Conservation (phyloP, 257 asterid species). For the Marsdenia floribunda region DNA sequence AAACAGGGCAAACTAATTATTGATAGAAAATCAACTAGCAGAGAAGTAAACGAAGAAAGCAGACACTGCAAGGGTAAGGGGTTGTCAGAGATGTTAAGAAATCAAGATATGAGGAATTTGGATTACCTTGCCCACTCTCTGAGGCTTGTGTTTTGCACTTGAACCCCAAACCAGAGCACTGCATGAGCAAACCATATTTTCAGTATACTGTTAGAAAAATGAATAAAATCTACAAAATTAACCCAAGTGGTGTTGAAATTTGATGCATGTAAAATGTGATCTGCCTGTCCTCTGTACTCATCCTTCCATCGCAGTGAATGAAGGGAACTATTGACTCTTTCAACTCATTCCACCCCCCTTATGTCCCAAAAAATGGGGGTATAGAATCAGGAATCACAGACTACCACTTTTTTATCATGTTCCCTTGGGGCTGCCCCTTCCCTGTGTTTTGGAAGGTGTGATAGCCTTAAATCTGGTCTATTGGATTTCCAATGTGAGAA, state of each 20-base stretch:
- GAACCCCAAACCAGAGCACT: conserved; percentile 99
- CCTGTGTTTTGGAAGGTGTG: not conserved
- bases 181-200: conserved; percentile 25
- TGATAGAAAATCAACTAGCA: not conserved
- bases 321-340: not conserved
- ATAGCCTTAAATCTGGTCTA: not conserved
- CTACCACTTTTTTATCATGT: not conserved
- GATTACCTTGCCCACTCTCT: conserved; percentile 93
- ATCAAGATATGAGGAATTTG: not conserved
- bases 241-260: not conserved
- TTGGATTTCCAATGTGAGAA: not conserved
- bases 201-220: conserved; percentile 3
- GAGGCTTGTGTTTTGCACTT: conserved; percentile 97
- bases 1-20: not conserved
- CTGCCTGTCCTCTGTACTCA: not conserved
- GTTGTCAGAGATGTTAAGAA: not conserved
- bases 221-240: not conserved
- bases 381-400: not conserved
- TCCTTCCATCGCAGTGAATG: not conserved
- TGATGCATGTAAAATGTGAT: not conserved
- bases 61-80: not conserved
- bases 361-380: not conserved
- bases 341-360: not conserved
- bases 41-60: not conserved
- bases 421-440: not conserved